A percentile compares a stretch with the other conserved stretches of the same genome.
These are phyloP conservation scores for Colletotrichum euphorbiae DNA, from an alignment of 2,329 filamentous ascomycete genomes.

Conservation along the genomic window DNA sequence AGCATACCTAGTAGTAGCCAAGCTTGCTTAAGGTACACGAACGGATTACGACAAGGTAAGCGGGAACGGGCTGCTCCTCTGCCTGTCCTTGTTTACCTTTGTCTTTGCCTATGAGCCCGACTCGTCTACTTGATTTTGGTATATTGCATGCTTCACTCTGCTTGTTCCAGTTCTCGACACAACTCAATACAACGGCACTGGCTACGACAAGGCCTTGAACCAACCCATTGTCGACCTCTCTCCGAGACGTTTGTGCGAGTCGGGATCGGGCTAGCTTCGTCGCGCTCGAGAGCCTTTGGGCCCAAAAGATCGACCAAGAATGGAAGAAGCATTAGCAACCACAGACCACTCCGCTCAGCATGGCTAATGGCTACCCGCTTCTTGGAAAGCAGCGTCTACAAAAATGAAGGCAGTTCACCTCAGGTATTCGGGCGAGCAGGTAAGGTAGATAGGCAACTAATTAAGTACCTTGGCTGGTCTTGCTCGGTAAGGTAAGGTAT, in stretches of 20 bases:
- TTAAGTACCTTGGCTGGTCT: too few species aligned
- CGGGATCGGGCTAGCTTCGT: slow-evolving; percentile 16
- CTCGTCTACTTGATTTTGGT: slow-evolving; percentile 10
- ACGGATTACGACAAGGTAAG: slow-evolving; percentile 8
- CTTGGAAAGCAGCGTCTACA: too few species aligned
- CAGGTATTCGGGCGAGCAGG: background rate
- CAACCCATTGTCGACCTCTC: background rate
- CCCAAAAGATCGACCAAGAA: background rate
- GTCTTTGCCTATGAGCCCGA: slow-evolving; percentile 11
- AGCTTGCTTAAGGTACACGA: slow-evolving; percentile 32
- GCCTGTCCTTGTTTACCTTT: slow-evolving; percentile 25
- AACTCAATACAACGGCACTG: background rate
- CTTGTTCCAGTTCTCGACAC: background rate
- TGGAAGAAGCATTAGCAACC: background rate
- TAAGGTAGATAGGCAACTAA: too few species aligned
- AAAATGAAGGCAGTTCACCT: too few species aligned
- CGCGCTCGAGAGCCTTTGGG: background rate
- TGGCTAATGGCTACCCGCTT: too few species aligned
- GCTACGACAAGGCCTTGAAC: background rate
- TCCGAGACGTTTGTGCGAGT: slow-evolving; percentile 3
- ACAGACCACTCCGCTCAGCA: background rate
- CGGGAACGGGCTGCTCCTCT: background rate
- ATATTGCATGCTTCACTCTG: slow-evolving; percentile 15
- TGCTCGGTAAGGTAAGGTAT: too few species aligned
- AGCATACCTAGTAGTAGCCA: too few species aligned